These are phyloP conservation scores for Fusarium pseudonygamai DNA, from an alignment of 2,329 filamentous ascomycete genomes.

Conservation along the genomic window DNA sequence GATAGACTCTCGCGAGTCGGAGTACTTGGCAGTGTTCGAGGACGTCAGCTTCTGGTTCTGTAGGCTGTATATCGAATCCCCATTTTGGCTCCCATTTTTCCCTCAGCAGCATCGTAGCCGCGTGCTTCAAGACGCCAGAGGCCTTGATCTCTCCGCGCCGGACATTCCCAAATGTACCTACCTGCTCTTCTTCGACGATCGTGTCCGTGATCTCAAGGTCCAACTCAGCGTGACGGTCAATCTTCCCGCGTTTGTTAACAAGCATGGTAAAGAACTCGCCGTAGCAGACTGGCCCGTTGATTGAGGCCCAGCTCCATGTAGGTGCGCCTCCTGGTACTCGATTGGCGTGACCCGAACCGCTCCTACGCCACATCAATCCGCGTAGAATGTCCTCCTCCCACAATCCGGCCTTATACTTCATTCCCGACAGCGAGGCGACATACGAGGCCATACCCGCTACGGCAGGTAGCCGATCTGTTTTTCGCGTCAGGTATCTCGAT, in stretches of 20 bases:
- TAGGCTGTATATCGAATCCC: background rate
- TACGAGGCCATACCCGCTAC: background rate
- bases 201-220: background rate
- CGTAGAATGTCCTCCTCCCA: background rate
- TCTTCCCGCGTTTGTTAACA: background rate
- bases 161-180: background rate
- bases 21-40: background rate
- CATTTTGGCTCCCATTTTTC: background rate
- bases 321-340: background rate
- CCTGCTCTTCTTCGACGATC: background rate
- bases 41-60: background rate
- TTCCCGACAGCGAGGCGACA: background rate
- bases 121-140: background rate
- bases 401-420: background rate
- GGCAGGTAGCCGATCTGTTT: background rate
- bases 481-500: accelerated
- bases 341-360: background rate
- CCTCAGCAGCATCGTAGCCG: accelerated
- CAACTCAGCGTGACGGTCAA: background rate
- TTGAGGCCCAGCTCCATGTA: background rate
- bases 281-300: background rate
- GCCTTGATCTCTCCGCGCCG: accelerated
- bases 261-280: background rate
- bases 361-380: background rate
- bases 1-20: background rate